Percentiles rank a stretch among this genome's conserved stretches.
Conservation (phyloP, 2,329 filamentous ascomycete species). For the Aspergillus quadrilineatus region DNA sequence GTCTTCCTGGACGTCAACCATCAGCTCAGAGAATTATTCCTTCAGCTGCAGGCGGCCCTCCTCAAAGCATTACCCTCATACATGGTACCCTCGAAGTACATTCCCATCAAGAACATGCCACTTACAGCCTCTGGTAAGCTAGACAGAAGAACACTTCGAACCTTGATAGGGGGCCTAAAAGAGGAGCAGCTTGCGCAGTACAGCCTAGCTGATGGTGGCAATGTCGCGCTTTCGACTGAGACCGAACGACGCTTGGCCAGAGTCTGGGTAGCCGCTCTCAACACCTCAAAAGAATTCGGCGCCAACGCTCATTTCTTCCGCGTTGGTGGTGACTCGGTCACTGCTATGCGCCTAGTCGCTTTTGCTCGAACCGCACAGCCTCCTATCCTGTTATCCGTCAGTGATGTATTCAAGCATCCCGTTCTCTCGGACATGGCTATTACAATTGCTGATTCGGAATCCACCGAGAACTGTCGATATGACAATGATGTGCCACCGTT, state of each 20-base stretch:
- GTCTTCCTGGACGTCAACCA: neutral
- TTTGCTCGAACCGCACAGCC: neutral
- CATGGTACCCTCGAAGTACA: conserved; percentile 7
- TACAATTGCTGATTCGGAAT: neutral
- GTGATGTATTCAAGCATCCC: conserved; percentile 7
- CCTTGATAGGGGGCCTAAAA: neutral
- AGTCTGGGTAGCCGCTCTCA: neutral
- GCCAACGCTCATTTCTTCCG: conserved; percentile 5
- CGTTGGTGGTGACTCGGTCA: conserved; percentile 10
- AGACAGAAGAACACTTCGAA: neutral
- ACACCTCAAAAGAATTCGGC: neutral
- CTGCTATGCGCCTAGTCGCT: conserved; percentile 7
- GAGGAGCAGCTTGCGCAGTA: conserved; percentile 1
- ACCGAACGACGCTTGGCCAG: neutral
- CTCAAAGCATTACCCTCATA: neutral
- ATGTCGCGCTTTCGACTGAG: neutral
- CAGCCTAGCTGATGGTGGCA: neutral
- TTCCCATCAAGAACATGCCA: conserved; percentile 2
- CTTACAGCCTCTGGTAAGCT: conserved; percentile 9
- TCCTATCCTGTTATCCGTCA: neutral
- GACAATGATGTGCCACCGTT: neutral
- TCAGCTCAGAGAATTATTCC: neutral
- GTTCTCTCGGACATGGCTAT: conserved; percentile 2
- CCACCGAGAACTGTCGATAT: neutral
- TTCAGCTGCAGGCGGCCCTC: neutral